Conservation (phyloP, 1,284 basidiomycete genomes). For the Malassezia globosa region DNA sequence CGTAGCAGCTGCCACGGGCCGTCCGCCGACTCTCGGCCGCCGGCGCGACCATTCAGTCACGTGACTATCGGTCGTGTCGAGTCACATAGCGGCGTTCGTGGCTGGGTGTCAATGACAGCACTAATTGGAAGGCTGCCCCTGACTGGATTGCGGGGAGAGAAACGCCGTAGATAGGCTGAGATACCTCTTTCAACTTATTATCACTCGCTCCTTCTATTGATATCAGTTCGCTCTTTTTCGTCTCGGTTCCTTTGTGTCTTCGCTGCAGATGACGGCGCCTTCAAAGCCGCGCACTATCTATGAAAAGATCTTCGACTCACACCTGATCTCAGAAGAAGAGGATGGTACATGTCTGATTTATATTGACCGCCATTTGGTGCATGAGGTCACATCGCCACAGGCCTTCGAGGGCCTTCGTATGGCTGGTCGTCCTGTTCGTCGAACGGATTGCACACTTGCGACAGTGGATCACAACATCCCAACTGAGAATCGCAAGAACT, state of each 20-base stretch:
- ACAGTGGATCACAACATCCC: slow-evolving; percentile 47
- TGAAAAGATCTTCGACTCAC: slow-evolving; percentile 44
- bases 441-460: slow-evolving; percentile 44
- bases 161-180: too few relatives aligned
- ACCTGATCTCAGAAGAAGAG: slow-evolving; percentile 36
- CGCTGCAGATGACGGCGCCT: slow-evolving; percentile 1
- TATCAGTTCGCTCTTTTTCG: too few relatives aligned
- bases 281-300: slow-evolving; percentile 31
- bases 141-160: too few relatives aligned
- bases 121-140: too few relatives aligned
- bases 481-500: slow-evolving; percentile 36
- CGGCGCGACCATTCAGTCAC: neutral
- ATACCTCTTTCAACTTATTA: too few relatives aligned
- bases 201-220: too few relatives aligned
- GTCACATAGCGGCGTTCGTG: neutral
- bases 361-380: slow-evolving; percentile 44
- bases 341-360: slow-evolving; percentile 42
- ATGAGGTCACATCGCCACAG: slow-evolving; percentile 46
- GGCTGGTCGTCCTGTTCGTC: slow-evolving; percentile 33
- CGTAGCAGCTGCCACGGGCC: slow-evolving; percentile 14
- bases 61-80: slow-evolving; percentile 2
- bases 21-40: slow-evolving; percentile 5
- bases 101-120: too few relatives aligned
- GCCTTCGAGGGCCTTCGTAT: slow-evolving; percentile 43
- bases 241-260: too few relatives aligned